Percentiles rank a stretch among this genome's conserved stretches.
phyloP scores from a whole-genome alignment of 257 asterid species.

The Gardenia jasminoides region DNA sequence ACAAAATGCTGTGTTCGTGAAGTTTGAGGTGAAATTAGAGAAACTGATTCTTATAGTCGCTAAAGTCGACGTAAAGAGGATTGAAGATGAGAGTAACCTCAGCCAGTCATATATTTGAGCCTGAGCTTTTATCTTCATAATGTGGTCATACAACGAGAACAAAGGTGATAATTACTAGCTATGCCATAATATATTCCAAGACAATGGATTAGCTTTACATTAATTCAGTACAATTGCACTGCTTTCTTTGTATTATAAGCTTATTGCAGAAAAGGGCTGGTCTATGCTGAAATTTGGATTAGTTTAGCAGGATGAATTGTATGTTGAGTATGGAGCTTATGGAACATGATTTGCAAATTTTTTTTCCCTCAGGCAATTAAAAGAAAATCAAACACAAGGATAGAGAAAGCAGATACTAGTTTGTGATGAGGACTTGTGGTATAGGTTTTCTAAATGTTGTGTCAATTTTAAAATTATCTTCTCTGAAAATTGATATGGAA shows the following conservation, averaged over 20 bases:
- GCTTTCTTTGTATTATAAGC: background rate
- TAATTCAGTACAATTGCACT: background rate
- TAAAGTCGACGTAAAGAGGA: background rate
- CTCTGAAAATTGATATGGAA: background rate
- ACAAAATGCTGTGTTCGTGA: background rate
- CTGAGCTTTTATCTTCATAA: background rate
- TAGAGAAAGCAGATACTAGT: background rate
- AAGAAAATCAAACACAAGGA: background rate
- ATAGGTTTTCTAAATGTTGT: background rate
- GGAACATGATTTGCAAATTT: background rate
- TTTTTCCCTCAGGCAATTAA: background rate
- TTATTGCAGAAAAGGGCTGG: background rate
- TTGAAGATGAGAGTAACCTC: background rate
- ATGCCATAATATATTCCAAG: background rate
- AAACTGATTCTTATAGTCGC: background rate
- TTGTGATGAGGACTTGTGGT: background rate
- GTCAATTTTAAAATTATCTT: background rate
- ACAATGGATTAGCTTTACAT: background rate
- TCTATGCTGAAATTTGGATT: background rate
- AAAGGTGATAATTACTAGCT: background rate
- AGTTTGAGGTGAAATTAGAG: background rate
- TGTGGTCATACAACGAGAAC: background rate
- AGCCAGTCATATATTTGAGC: background rate
- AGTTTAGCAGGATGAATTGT: background rate
- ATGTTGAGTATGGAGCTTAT: background rate